Conservation (phyloP, 2,329 filamentous ascomycete species). For the Aspergillus sp. region DNA sequence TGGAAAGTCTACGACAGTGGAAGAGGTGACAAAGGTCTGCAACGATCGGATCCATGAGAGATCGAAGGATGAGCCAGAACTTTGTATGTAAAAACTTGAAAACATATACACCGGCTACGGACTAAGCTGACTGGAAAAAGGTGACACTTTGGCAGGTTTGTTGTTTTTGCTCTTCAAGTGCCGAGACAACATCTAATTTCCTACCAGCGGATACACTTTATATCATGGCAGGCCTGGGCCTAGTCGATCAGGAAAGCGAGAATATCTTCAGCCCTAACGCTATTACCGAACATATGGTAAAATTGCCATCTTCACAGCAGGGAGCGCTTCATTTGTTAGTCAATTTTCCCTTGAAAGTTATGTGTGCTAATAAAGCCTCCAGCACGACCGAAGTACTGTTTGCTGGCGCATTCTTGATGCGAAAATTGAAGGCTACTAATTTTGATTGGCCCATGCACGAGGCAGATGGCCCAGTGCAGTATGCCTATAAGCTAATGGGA, state of each 20-base stretch:
- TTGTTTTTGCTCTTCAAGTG: background rate
- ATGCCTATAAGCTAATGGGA: constrained; percentile 29
- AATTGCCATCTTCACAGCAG: constrained; percentile 30
- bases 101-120: no score
- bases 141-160: background rate
- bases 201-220: constrained; percentile 31
- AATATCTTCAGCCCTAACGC: constrained; percentile 26
- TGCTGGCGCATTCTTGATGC: constrained; percentile 31
- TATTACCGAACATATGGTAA: constrained; percentile 29
- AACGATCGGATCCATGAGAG: background rate
- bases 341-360: background rate
- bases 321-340: constrained; percentile 35
- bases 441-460: constrained; percentile 33
- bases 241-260: constrained; percentile 29
- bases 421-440: constrained; percentile 26
- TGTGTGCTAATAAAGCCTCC: background rate
- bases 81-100: background rate
- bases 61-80: background rate
- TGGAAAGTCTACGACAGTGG: background rate
- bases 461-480: constrained; percentile 28
- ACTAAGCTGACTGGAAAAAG: background rate
- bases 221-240: constrained; percentile 31
- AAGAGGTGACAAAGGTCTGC: background rate
- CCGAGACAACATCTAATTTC: background rate
- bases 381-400: constrained; percentile 33